Conservation (phyloP, 2,329 filamentous ascomycete species). For the Neofusicoccum ribis region DNA sequence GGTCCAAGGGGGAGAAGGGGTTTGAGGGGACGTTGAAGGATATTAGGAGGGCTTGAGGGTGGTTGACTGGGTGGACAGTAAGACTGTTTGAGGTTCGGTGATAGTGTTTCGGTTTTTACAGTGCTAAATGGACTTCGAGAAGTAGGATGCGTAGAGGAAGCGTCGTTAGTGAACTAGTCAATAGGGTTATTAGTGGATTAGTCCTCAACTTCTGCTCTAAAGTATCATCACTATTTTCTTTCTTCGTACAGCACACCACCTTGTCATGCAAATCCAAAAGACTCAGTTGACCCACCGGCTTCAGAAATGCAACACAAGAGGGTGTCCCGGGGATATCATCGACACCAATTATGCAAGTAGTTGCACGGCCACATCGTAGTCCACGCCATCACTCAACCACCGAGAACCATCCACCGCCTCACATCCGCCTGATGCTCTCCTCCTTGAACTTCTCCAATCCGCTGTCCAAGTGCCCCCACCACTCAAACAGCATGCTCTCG, state of each 20-base stretch:
- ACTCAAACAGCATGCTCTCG: conserved; percentile 95
- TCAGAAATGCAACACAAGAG: neutral
- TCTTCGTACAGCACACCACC: too few species aligned
- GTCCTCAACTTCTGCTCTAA: too few species aligned
- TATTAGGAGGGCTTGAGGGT: conserved; percentile 18
- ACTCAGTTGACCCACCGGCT: neutral
- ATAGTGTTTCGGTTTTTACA: neutral
- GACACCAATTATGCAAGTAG: neutral
- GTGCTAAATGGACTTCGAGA: too few species aligned
- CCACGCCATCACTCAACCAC: neutral
- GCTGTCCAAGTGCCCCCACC: conserved; percentile 85
- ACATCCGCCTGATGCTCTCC: conserved; percentile 89
- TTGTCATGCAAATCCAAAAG: neutral
- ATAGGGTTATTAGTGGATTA: too few species aligned
- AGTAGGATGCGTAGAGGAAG: too few species aligned
- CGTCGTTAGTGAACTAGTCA: too few species aligned
- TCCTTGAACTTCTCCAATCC: conserved; percentile 83
- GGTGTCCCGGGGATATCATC: neutral
- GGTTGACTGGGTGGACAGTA: neutral
- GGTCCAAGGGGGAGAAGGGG: conserved; percentile 18
- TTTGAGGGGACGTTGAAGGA: conserved; percentile 24
- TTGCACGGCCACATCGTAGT: neutral
- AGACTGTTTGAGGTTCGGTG: conserved; percentile 9
- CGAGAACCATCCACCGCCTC: too few species aligned
- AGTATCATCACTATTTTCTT: too few species aligned